Evolutionary conservation across 2,329 filamentous ascomycete species (phyloP), one percentile per base, ranked within the genome.

Genomic region (Biscogniauxia mediterranea): DNA sequence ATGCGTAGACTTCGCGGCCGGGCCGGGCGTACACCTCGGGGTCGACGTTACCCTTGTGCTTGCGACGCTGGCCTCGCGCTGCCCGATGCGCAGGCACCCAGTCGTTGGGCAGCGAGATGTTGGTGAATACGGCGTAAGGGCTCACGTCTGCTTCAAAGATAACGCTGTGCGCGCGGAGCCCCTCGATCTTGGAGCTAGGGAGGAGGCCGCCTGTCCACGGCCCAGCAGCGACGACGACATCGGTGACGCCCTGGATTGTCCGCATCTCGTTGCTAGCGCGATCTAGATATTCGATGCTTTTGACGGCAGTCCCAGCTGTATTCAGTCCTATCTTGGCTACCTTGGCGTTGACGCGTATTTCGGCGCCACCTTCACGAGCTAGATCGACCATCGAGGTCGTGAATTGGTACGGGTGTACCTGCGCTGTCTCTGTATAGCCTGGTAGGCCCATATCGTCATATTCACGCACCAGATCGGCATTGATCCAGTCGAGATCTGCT

Each of bases 1-100:
- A 99, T 0, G 92, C 93, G 75, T 99, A 99, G 11, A 97, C 89
- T 73, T 97, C 93, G 59, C 90, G 85, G 73, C 92, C 90, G 0
- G 93, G 93, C 3, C 95, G 85, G 0, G 95, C 91, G 74, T 99
- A 99, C 64, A 98, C 95, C 75, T 99, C 95, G 0, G 95, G 95
- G 25, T 92, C 88, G 13, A 92, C 92, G 19, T 84, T 84, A 26
- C 87, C 83, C 23, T 60, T 64, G 61, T 81, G 81, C 76, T 84
- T 85, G 69, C 77, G 78, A 77, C 78, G 80, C 72, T 83, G 80
- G 61, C 79, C 82, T 71, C 76, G 73, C 66, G 70, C 73, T 61
- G 75, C 73, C 56, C 80, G 78, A 68, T 84, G 83, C 66, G 77
- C 79, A 2, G 81, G 81, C 2, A 84, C 76, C 73, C 88, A 92